phyloP scores from a whole-genome alignment of 331 rosid species.

The Acacia pycnantha region DNA sequence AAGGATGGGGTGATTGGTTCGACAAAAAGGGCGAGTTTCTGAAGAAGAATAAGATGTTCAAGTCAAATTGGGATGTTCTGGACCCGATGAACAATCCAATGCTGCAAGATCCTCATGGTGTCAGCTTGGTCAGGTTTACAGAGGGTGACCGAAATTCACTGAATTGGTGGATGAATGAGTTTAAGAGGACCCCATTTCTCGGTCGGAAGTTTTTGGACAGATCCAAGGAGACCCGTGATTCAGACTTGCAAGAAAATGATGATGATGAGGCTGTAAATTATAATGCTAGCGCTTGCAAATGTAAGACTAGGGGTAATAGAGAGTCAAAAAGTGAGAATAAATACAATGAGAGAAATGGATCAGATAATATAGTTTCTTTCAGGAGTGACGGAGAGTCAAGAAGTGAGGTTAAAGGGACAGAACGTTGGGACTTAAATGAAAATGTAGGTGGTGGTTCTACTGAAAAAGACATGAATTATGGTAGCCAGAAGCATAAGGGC shows the following conservation, averaged over 20 bases:
- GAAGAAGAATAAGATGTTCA: conserved; percentile 74
- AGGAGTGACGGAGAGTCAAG: not conserved
- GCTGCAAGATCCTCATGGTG: conserved; percentile 78
- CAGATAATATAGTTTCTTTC: not conserved
- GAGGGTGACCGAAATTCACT: conserved; percentile 61
- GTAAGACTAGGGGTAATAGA: conserved; percentile 1
- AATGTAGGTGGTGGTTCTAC: not conserved
- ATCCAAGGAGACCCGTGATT: conserved; percentile 17
- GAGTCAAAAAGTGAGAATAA: conserved; percentile 25
- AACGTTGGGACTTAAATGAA: conserved; percentile 46
- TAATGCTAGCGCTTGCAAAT: conserved; percentile 4
- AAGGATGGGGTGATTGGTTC: conserved; percentile 94
- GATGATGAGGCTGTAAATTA: not conserved
- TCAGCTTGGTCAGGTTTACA: conserved; percentile 49
- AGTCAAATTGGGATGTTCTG: conserved; percentile 59
- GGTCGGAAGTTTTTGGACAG: conserved; percentile 37
- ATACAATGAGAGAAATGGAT: conserved; percentile 15
- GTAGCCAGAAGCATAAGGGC: not conserved
- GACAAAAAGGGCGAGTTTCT: conserved; percentile 69
- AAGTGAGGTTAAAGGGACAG: not conserved
- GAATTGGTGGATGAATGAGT: conserved; percentile 63
- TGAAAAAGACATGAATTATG: not conserved
- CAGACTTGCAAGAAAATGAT: conserved; percentile 14
- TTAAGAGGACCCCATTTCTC: conserved; percentile 55
- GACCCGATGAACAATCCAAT: conserved; percentile 69